A percentile compares a stretch with the other conserved stretches of the same genome.
phyloP scores from a whole-genome alignment of 768 basidiomycete genomes.

The Russula ochroleuca region DNA sequence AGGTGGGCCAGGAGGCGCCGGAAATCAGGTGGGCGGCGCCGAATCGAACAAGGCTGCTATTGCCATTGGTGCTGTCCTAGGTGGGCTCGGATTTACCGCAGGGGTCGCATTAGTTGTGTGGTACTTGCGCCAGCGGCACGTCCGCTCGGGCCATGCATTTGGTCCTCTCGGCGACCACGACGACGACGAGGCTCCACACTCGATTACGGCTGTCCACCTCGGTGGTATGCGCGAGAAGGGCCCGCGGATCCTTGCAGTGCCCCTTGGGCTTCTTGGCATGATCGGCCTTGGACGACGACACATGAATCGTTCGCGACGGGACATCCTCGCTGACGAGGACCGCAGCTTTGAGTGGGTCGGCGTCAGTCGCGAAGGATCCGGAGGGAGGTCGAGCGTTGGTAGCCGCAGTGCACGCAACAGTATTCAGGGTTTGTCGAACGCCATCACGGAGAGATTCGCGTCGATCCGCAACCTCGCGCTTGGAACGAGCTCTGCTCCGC shows the following conservation, averaged over 20 bases:
- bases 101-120: conserved; percentile 41
- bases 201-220: conserved; percentile 31
- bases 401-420: conserved; percentile 10
- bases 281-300: conserved; percentile 31
- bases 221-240: conserved; percentile 28
- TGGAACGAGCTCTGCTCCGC: conserved; percentile 7
- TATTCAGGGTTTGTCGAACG: conserved; percentile 22
- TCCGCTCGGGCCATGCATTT: conserved; percentile 29
- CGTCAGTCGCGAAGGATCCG: conserved; percentile 31
- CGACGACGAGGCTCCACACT: conserved; percentile 35
- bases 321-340: conserved; percentile 81
- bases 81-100: conserved; percentile 51
- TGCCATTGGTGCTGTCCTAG: conserved; percentile 59
- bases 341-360: conserved; percentile 35
- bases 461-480: conserved; percentile 23
- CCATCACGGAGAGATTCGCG: conserved; percentile 23
- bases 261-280: conserved; percentile 34
- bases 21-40: not conserved
- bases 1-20: conserved; percentile 26
- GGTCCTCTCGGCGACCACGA: conserved; percentile 33
- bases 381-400: conserved; percentile 10
- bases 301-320: conserved; percentile 41
- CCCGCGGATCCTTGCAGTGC: conserved; percentile 21
- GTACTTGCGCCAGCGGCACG: conserved; percentile 41
- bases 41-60: conserved; percentile 41